Evolutionary conservation across 805 yeast genomes (phyloP), one percentile per base, ranked within the genome.

Genomic region (Metschnikowia colocasiae): DNA sequence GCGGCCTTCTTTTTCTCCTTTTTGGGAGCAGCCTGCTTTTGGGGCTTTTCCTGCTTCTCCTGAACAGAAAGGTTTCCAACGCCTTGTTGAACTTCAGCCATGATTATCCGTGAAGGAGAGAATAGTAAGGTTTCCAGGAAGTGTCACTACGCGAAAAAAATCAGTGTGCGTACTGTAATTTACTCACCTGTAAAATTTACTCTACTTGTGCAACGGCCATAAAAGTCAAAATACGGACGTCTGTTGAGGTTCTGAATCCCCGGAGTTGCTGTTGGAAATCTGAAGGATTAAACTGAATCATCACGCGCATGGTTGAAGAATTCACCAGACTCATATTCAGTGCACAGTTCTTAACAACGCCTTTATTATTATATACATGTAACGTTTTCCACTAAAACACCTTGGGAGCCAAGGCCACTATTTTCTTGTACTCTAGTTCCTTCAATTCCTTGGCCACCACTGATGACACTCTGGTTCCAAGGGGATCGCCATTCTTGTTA

Each of bases 371-470:
- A 42, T 34, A 26, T 42, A 42, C 18, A 36, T 26, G 38, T 32
- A 23, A 15, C 20, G 27, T 13, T 8, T 23, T 16, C 36, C 37
- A 42, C 47, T 57, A 57, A 29, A 55, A 52, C 20, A 54, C 50
- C 46, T 88, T 86, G 59, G 97, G 96, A 16, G 98, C 98, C 67
- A 92, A 78, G 10, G 97, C 76, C 33, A 88, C 88, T 45, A 94
- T 82, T 73, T 92, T 92, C 70, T 82, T 84, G 67, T 79, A 89
- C 50, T 89, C 85, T 70, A 81, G 83, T 52, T 85, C 87, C 71
- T 83, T 83, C 50, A 94, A 76, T 66, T 92, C 97, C 65, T 87
- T 86, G 20, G 97, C 96, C 20, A 92, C 97, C 40, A 87, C 94
- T 34, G 91, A 82, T 27, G 86, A 76, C 51, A 94, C 87, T 78